phyloP scores from a whole-genome alignment of 2,329 filamentous ascomycete genomes.

The Fusarium pininemorale region DNA sequence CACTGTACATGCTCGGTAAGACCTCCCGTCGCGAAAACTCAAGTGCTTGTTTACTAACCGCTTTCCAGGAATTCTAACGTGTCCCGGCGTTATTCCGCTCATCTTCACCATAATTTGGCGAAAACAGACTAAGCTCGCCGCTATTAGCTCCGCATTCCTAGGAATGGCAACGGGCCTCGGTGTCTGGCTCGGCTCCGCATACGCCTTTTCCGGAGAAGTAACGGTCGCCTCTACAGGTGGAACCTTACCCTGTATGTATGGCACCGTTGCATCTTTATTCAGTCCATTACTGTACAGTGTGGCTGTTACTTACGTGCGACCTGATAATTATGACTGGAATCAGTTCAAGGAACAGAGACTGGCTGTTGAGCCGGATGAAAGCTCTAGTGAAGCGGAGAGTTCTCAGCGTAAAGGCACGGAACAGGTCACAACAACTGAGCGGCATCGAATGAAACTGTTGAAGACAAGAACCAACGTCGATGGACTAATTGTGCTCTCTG shows the following conservation, averaged over 20 bases:
- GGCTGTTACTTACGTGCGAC: neutral
- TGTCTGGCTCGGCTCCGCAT: neutral
- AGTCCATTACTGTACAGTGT: neutral
- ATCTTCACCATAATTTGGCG: neutral
- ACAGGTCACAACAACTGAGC: neutral
- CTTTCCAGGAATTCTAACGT: neutral
- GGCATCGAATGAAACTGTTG: fast-evolving
- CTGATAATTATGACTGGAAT: neutral
- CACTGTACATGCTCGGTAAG: neutral
- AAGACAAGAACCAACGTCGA: fast-evolving
- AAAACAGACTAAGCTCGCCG: neutral
- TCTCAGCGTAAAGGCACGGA: fast-evolving
- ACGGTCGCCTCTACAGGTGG: neutral
- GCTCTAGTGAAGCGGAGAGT: fast-evolving
- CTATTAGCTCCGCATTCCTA: neutral
- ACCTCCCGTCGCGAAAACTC: fast-evolving
- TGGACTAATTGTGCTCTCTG: neutral
- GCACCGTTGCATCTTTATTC: neutral
- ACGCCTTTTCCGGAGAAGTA: neutral
- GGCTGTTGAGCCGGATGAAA: neutral
- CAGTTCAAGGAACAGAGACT: neutral
- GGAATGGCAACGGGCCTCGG: neutral
- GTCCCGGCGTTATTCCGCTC: neutral
- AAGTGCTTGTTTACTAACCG: neutral
- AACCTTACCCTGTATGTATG: neutral